A percentile compares a stretch with the other conserved stretches of the same genome.
Evolutionary conservation across 257 asterid genomes (phyloP).

Genomic region (Solanum piurae): DNA sequence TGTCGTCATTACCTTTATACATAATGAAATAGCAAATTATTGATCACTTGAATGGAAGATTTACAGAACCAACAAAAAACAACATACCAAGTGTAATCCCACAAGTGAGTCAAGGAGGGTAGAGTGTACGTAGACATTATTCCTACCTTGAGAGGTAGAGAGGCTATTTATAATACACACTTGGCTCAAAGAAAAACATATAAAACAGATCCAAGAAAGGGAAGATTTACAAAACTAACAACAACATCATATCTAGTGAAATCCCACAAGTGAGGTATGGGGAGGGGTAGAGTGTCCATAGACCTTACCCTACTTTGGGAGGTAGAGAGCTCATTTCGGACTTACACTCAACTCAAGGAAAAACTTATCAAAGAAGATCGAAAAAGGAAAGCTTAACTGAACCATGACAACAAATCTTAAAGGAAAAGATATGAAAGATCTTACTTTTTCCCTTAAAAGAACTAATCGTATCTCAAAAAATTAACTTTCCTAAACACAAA

Average conservation of each 20-base stretch:
- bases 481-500: neutral
- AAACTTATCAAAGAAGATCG: neutral
- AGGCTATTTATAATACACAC: neutral
- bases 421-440: neutral
- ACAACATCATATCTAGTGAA: neutral
- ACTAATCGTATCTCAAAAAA: neutral
- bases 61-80: neutral
- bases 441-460: neutral
- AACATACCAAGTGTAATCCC: neutral
- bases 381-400: neutral
- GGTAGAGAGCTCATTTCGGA: neutral
- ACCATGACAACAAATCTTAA: neutral
- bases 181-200: neutral
- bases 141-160: neutral
- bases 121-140: neutral
- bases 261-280: neutral
- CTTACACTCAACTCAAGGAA: neutral
- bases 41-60: neutral
- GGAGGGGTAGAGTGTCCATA: neutral
- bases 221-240: neutral
- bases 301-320: neutral
- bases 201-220: no score
- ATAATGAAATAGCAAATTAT: neutral
- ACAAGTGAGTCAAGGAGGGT: neutral
- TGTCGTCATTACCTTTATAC: neutral